A percentile compares a stretch with the other conserved stretches of the same genome.
phyloP scores from a whole-genome alignment of 225 moss, liverwort and hornwort species.

The Sphagnum tenellum region DNA sequence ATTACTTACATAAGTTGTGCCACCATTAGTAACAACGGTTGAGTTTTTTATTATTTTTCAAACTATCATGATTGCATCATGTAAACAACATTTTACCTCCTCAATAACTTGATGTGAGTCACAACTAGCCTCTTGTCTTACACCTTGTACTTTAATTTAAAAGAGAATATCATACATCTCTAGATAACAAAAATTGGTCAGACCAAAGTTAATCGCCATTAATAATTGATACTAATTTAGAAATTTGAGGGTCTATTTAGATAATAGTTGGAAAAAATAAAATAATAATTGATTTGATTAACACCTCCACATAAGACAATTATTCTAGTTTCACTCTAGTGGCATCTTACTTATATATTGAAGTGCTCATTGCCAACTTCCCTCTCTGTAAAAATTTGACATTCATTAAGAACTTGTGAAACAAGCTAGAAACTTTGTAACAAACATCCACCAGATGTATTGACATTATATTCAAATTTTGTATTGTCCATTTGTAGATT shows the following conservation, averaged over 20 bases:
- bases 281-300: constrained; percentile 51
- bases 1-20: constrained; percentile 87
- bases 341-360: constrained; percentile 94
- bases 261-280: too few species aligned
- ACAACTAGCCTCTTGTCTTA: not conserved
- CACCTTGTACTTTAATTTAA: not conserved
- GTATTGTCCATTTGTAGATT: too few species aligned
- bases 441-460: too few species aligned
- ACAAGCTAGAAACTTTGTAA: too few species aligned
- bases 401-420: constrained; percentile 68
- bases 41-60: constrained; percentile 90
- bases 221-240: too few species aligned
- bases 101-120: constrained; percentile 66
- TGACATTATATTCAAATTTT: too few species aligned
- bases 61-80: constrained; percentile 99
- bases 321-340: constrained; percentile 83
- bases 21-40: constrained; percentile 91
- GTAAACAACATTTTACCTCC: constrained; percentile 95
- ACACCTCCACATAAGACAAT: constrained; percentile 94
- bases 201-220: too few species aligned
- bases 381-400: constrained; percentile 75
- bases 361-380: constrained; percentile 98
- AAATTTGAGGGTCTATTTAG: too few species aligned
- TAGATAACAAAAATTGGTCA: too few species aligned
- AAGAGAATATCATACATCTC: not conserved